Evolutionary conservation across 345 rosid genomes (phyloP).

Genomic region (Noccaea caerulescens): DNA sequence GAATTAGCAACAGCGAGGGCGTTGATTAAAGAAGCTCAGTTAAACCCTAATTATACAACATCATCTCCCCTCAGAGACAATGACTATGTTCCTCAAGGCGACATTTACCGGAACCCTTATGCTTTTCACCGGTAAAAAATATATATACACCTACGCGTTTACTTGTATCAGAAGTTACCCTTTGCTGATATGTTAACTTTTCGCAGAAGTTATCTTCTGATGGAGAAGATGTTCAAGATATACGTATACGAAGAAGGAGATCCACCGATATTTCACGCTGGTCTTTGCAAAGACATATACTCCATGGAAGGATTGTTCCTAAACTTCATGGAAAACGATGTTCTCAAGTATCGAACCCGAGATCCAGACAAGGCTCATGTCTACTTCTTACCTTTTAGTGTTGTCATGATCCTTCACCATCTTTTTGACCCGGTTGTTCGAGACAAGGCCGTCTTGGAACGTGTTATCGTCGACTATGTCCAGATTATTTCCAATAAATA

Average conservation of each 20-base stretch:
- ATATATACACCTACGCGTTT: not conserved
- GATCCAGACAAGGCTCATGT: slow-evolving; percentile 63
- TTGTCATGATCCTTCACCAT: slow-evolving; percentile 64
- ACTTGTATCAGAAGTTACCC: not conserved
- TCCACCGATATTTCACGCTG: slow-evolving; percentile 65
- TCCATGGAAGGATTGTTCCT: slow-evolving; percentile 68
- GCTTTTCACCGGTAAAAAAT: slow-evolving; percentile 55
- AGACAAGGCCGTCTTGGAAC: slow-evolving; percentile 52
- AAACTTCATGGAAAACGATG: slow-evolving; percentile 55
- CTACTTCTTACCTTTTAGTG: slow-evolving; percentile 76
- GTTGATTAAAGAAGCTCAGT: slow-evolving; percentile 51
- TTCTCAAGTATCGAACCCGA: slow-evolving; percentile 43
- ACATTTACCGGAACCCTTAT: slow-evolving; percentile 55
- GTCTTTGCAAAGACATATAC: slow-evolving; percentile 68
- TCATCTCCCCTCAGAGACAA: slow-evolving; percentile 30
- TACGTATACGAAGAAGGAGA: slow-evolving; percentile 72
- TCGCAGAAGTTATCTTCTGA: slow-evolving; percentile 60
- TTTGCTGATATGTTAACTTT: not conserved
- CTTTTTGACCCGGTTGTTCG: slow-evolving; percentile 50
- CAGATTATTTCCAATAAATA: slow-evolving; percentile 50
- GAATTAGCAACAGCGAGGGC: slow-evolving; percentile 56
- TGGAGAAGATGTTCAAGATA: slow-evolving; percentile 66
- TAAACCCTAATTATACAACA: slow-evolving; percentile 29
- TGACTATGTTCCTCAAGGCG: slow-evolving; percentile 54
- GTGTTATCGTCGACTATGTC: slow-evolving; percentile 57